Percentiles rank a stretch among this genome's conserved stretches.
Conservation (phyloP, 768 basidiomycete genomes). For the Kwoniella europaea region DNA sequence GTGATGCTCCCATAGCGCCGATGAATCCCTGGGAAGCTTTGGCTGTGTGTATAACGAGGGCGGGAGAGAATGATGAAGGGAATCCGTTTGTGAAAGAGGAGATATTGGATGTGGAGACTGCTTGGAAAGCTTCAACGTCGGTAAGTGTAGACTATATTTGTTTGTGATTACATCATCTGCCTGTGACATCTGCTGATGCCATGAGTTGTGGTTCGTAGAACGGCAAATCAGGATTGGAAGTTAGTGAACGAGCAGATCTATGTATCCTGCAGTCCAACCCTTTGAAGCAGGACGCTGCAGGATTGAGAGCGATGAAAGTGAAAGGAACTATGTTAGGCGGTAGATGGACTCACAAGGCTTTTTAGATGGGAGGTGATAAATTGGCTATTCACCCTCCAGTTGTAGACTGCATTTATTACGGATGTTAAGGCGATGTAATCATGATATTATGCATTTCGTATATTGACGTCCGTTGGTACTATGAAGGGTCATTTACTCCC, state of each 20-base stretch:
- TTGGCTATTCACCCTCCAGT: too few species aligned
- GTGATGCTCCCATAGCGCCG: constrained; percentile 44
- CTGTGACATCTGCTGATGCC: too few species aligned
- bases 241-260: constrained; percentile 41
- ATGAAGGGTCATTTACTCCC: too few species aligned
- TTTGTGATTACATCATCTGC: too few species aligned
- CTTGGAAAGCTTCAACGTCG: constrained; percentile 39
- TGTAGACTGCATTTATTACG: too few species aligned
- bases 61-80: constrained; percentile 18
- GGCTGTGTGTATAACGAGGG: constrained; percentile 20
- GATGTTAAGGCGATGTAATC: too few species aligned
- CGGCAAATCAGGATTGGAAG: constrained; percentile 25
- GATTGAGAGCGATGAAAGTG: constrained; percentile 37
- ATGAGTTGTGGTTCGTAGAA: constrained; percentile 10
- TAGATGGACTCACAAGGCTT: constrained; percentile 33
- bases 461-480: too few species aligned
- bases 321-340: constrained; percentile 45
- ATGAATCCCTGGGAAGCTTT: constrained; percentile 43
- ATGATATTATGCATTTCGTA: too few species aligned
- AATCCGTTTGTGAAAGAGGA: constrained; percentile 43
- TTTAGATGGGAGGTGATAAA: neutral
- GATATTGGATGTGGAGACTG: constrained; percentile 33
- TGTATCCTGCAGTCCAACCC: constrained; percentile 33
- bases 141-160: neutral
- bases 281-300: constrained; percentile 24